These are phyloP conservation scores for Xylaria palmicola DNA, from an alignment of 495 filamentous ascomycete species.

Conservation along the genomic window DNA sequence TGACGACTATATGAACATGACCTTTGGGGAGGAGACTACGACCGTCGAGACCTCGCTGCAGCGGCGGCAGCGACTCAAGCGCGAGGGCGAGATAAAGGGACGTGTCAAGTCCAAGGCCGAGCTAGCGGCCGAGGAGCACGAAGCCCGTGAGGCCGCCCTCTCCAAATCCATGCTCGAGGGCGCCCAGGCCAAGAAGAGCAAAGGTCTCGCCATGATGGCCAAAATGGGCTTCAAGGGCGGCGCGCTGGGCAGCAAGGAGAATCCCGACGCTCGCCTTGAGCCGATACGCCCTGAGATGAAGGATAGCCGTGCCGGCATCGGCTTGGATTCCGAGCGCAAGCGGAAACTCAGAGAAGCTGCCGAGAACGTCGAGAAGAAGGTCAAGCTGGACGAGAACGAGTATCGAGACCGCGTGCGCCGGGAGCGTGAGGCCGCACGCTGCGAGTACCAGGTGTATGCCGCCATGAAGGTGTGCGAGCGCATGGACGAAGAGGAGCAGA, in stretches of 20 bases:
- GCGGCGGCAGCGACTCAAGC: slow-evolving; percentile 52
- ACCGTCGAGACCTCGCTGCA: slow-evolving; percentile 56
- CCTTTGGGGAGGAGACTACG: slow-evolving; percentile 41
- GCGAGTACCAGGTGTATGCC: slow-evolving; percentile 64
- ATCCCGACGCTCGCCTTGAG: slow-evolving; percentile 15
- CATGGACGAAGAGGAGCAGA: slow-evolving; percentile 54
- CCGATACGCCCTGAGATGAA: slow-evolving; percentile 50
- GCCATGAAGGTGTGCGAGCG: slow-evolving; percentile 82
- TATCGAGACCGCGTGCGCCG: slow-evolving; percentile 71
- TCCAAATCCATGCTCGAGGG: slow-evolving; percentile 60
- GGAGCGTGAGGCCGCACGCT: slow-evolving; percentile 69
- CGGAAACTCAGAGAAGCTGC: slow-evolving; percentile 70
- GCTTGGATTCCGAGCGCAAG: slow-evolving; percentile 78
- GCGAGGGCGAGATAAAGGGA: slow-evolving; percentile 59
- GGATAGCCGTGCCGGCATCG: slow-evolving; percentile 83
- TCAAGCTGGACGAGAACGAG: slow-evolving; percentile 66
- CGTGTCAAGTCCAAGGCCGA: slow-evolving; percentile 80
- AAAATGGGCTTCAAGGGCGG: slow-evolving; percentile 86
- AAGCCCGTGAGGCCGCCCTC: slow-evolving; percentile 72
- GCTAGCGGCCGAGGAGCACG: slow-evolving; percentile 64
- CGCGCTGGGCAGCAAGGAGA: slow-evolving; percentile 60
- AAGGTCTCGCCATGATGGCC: slow-evolving; percentile 95
- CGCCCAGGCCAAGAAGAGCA: slow-evolving; percentile 54
- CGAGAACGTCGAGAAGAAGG: slow-evolving; percentile 55
- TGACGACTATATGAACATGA: slow-evolving; percentile 69